phyloP scores from a whole-genome alignment of 331 rosid species.

The Erythrophleum ivorense region DNA sequence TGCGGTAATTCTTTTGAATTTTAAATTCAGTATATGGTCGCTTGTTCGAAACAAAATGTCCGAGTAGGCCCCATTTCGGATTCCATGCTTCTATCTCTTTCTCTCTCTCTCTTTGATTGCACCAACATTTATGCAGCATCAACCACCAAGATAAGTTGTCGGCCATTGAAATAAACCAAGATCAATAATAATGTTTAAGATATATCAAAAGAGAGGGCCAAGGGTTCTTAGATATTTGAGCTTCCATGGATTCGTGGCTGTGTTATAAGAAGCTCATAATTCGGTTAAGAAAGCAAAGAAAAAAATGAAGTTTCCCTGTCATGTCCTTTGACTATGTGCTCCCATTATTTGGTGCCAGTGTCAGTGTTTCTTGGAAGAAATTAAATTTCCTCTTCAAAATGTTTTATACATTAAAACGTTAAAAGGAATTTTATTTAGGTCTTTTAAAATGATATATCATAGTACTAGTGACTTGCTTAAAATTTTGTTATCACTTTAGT shows the following conservation, averaged over 20 bases:
- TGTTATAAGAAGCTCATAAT: conserved; percentile 44
- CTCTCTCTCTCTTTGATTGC: conserved; percentile 32
- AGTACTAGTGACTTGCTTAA: too few relatives aligned
- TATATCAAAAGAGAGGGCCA: conserved; percentile 9
- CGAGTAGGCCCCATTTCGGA: conserved; percentile 41
- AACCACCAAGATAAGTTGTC: conserved; percentile 79
- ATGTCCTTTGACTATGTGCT: conserved; percentile 33
- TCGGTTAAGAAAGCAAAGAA: background rate
- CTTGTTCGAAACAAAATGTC: conserved; percentile 17
- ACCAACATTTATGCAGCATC: conserved; percentile 73
- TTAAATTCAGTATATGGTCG: background rate
- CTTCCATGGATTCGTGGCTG: conserved; percentile 43
- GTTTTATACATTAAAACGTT: background rate
- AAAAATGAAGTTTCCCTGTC: conserved; percentile 45
- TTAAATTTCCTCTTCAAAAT: conserved; percentile 26
- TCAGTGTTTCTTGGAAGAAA: background rate
- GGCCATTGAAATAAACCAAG: conserved; percentile 60
- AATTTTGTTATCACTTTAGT: too few relatives aligned
- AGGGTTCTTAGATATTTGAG: conserved; percentile 53
- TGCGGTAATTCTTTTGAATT: background rate
- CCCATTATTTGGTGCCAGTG: conserved; percentile 26
- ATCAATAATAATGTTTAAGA: conserved; percentile 15
- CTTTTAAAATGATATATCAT: too few relatives aligned
- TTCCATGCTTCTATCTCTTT: conserved; percentile 49
- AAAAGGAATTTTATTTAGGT: too few relatives aligned